phyloP scores from a whole-genome alignment of 2,329 filamentous ascomycete genomes.

The Clarireedia hainanense region DNA sequence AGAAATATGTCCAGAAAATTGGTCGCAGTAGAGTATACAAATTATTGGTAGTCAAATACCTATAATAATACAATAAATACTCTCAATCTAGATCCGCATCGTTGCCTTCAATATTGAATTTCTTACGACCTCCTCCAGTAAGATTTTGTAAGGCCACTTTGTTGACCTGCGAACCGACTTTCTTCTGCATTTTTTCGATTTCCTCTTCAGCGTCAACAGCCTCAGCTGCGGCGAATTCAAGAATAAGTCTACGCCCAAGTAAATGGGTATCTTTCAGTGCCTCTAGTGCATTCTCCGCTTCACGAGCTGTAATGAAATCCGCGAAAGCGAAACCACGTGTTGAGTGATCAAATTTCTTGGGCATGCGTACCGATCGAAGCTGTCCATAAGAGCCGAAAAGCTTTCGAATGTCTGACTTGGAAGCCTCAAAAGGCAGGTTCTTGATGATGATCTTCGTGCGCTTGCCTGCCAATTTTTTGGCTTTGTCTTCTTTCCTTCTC shows the following conservation, averaged over 20 bases:
- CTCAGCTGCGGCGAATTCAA: slow-evolving; percentile 87
- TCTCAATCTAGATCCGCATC: slow-evolving; percentile 44
- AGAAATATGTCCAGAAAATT: slow-evolving; percentile 7
- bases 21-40: slow-evolving; percentile 6
- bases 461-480: slow-evolving; percentile 68
- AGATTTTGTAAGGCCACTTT: slow-evolving; percentile 87
- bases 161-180: slow-evolving; percentile 83
- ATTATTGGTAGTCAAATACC: slow-evolving; percentile 14
- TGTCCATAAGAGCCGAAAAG: slow-evolving; percentile 88
- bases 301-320: slow-evolving; percentile 84
- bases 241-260: slow-evolving; percentile 77
- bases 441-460: slow-evolving; percentile 95
- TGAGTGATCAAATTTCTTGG: slow-evolving; percentile 85
- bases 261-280: slow-evolving; percentile 89
- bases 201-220: slow-evolving; percentile 89
- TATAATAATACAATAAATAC: slow-evolving; percentile 10
- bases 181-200: slow-evolving; percentile 94
- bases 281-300: slow-evolving; percentile 85
- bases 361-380: slow-evolving; percentile 83
- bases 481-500: slow-evolving; percentile 70
- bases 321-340: slow-evolving; percentile 95
- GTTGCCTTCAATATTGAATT: slow-evolving; percentile 75
- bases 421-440: slow-evolving; percentile 93
- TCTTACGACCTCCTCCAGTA: slow-evolving; percentile 73
- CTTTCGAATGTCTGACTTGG: slow-evolving; percentile 82